Conservation (phyloP, 495 filamentous ascomycete species). For the Penicillium paradoxum region DNA sequence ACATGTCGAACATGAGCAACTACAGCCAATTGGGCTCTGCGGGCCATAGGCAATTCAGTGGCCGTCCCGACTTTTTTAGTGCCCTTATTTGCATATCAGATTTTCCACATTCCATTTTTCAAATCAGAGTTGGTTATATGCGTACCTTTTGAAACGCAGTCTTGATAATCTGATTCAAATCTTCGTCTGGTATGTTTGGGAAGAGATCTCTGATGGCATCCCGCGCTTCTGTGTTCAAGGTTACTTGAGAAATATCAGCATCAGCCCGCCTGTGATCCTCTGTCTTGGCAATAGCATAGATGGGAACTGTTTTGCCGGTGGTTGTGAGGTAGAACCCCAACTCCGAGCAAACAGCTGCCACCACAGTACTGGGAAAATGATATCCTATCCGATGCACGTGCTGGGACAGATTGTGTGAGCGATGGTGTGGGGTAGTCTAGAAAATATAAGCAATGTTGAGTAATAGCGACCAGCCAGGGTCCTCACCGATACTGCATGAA, state of each 20-base stretch:
- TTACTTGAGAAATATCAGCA: slow-evolving; percentile 47
- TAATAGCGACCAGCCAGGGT: not conserved
- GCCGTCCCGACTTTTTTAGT: slow-evolving; percentile 65
- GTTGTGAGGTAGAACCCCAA: slow-evolving; percentile 38
- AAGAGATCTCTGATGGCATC: slow-evolving; percentile 76
- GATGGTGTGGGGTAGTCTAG: slow-evolving; percentile 43
- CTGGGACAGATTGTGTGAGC: slow-evolving; percentile 51
- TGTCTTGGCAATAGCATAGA: slow-evolving; percentile 20
- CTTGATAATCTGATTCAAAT: slow-evolving; percentile 69
- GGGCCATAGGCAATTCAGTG: slow-evolving; percentile 58
- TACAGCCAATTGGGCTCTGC: slow-evolving; percentile 76
- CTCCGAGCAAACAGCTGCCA: slow-evolving; percentile 50
- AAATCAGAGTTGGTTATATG: slow-evolving; percentile 11
- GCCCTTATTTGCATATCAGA: slow-evolving; percentile 34
- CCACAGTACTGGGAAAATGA: slow-evolving; percentile 60
- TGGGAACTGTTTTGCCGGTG: slow-evolving; percentile 39
- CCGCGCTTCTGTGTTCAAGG: slow-evolving; percentile 67
- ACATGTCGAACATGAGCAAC: slow-evolving; percentile 80
- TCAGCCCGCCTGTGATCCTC: slow-evolving; percentile 15
- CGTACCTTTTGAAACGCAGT: slow-evolving; percentile 81
- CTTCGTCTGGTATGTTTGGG: slow-evolving; percentile 75
- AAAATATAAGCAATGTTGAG: slow-evolving; percentile 10
- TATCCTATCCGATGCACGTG: slow-evolving; percentile 78
- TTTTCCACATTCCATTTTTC: slow-evolving; percentile 11
- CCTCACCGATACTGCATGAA: slow-evolving; percentile 74